Percentiles rank a stretch among this genome's conserved stretches.
Conservation (phyloP, 2,329 filamentous ascomycete species). For the Trichoderma endophyticum region DNA sequence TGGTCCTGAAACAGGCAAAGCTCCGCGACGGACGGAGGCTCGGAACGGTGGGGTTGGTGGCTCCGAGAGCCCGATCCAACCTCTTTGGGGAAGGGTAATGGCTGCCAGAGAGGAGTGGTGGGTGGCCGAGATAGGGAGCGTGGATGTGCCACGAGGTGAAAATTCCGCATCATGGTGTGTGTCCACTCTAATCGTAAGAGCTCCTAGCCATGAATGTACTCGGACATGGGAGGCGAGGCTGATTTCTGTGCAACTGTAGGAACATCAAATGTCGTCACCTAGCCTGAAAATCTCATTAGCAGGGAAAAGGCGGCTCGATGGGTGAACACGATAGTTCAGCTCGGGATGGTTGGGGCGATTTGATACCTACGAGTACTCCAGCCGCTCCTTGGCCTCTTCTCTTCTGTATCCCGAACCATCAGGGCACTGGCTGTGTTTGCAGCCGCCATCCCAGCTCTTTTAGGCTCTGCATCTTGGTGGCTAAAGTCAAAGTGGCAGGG, state of each 20-base stretch:
- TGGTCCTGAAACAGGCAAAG: constrained; percentile 17
- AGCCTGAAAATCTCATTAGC: not conserved
- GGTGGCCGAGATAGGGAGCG: constrained; percentile 11
- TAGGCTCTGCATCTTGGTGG: constrained; percentile 8
- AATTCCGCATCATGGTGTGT: not conserved
- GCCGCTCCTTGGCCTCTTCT: not conserved
- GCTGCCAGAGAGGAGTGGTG: not conserved
- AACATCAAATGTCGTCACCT: not conserved
- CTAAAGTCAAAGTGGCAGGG: constrained; percentile 14
- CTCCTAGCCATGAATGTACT: not conserved
- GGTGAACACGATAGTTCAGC: not conserved
- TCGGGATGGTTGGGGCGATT: not conserved
- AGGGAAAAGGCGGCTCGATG: not conserved
- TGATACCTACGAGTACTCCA: not conserved
- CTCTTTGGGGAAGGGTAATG: not conserved
- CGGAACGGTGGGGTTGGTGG: constrained; percentile 19
- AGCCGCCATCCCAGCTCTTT: not conserved
- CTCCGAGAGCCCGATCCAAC: constrained; percentile 11
- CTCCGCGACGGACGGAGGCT: constrained; percentile 17
- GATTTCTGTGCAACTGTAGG: not conserved
- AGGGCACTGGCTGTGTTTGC: not conserved
- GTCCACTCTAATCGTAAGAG: not conserved
- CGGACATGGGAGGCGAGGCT: not conserved
- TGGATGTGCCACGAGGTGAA: constrained; percentile 14
- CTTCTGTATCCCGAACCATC: not conserved